Base-by-base conservation (phyloP, 441 rosid species). In the Populus trichocarpa region DNA sequence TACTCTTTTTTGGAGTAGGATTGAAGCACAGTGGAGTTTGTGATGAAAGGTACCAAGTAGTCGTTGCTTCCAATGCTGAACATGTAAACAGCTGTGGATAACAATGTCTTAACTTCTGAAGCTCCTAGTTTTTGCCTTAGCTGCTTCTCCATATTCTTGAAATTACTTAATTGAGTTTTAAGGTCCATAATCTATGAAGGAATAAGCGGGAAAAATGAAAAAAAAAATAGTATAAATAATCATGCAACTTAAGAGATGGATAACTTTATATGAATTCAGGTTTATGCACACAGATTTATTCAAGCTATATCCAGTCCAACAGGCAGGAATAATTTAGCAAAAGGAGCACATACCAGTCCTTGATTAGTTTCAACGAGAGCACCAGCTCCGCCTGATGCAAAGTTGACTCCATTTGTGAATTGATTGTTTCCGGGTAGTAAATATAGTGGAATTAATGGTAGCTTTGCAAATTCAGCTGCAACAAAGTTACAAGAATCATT, bases 11-110 rank as follows among this genome's bases (percentile, higher is more conserved):
- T 68, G 22, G 78, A 66, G 53, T 46, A 18, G 67, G 33, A 14
- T 7, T 50, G 18, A 7, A 50, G 23, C 9, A 68, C 3, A 10
- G 14, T 50, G 12, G 68, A 67, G 32, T 67, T 50, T 22, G 73
- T 4, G 28, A 0, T 14, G 36, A 26, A 61, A 13, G 68, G 50
- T 8, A 5, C 16, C 1, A 28, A 3, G 65, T 84, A 84, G 33
- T 84, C 86, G 35, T 84, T 84, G 26, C 35, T 75, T 70, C 84
- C 86, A 22, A 78, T 73, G 78, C 82, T 81, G 64, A 81, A 61
- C 11, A 81, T 20, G 76, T 79, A 84, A 59, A 79, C 75, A 0
- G 84, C 81, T 46, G 71, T 46, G 0, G 81, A 73, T 14, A 81
- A 8, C 75, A 81, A 53, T 14, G 50, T 53, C 38, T 67, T 72